Conservation (phyloP, 1,284 basidiomycete genomes). For the Malassezia dermatis region DNA sequence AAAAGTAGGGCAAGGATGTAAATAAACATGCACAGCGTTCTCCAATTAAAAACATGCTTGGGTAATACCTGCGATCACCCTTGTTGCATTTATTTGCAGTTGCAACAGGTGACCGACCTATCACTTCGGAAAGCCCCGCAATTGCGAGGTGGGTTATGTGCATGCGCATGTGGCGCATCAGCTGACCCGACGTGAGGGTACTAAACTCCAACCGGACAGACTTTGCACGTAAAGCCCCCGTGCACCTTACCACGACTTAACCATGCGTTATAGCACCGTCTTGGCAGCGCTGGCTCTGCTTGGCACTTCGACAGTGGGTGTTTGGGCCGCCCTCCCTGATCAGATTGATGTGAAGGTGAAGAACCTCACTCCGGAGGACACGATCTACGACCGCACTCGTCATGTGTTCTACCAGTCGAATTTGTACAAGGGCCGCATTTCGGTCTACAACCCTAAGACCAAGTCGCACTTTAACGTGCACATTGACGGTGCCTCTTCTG, state of each 20-base stretch:
- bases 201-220: not conserved
- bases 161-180: not conserved
- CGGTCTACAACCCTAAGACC: slow-evolving; percentile 23
- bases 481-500: slow-evolving; percentile 31
- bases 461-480: slow-evolving; percentile 28
- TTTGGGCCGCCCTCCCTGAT: slow-evolving; percentile 22
- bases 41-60: not conserved
- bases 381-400: slow-evolving; percentile 29
- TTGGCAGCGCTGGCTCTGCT: not conserved
- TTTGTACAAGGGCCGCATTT: slow-evolving; percentile 36
- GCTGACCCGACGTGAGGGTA: not conserved
- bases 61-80: too few relatives aligned
- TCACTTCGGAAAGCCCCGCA: not conserved
- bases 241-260: not conserved
- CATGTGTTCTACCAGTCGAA: slow-evolving; percentile 41
- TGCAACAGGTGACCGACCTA: not conserved
- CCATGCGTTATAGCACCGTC: slow-evolving; percentile 4
- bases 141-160: not conserved
- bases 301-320: not conserved
- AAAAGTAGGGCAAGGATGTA: not conserved
- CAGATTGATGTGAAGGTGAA: slow-evolving; percentile 29
- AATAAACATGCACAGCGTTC: not conserved
- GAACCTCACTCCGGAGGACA: slow-evolving; percentile 39
- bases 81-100: not conserved
- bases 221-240: not conserved